Percentiles rank a stretch among this genome's conserved stretches.
These are phyloP conservation scores for Yamadazyma paraphyllophila DNA, from an alignment of 805 yeast species.

Conservation along the genomic window DNA sequence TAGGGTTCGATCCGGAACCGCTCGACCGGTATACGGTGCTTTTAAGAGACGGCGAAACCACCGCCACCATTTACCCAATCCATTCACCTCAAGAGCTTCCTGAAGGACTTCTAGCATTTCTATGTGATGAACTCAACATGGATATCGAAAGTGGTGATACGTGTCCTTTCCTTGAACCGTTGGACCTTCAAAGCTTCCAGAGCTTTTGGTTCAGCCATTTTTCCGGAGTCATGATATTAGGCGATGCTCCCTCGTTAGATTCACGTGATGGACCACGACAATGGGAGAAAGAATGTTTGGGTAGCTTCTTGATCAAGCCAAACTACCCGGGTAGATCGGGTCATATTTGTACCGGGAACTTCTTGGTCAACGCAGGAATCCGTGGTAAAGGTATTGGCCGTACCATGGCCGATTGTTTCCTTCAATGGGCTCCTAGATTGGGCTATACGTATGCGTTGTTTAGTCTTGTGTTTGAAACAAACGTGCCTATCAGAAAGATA, in stretches of 20 bases:
- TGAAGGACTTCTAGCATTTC: slow-evolving; percentile 69
- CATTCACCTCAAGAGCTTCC: slow-evolving; percentile 68
- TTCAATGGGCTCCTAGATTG: slow-evolving; percentile 87
- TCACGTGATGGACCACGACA: slow-evolving; percentile 48
- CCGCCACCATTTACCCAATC: slow-evolving; percentile 91
- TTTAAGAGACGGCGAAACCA: slow-evolving; percentile 83
- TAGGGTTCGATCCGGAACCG: slow-evolving; percentile 11
- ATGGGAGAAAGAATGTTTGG: slow-evolving; percentile 93
- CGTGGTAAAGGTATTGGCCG: slow-evolving; percentile 90
- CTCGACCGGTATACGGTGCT: slow-evolving; percentile 68
- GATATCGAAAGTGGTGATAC: slow-evolving; percentile 89
- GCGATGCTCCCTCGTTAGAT: slow-evolving; percentile 51
- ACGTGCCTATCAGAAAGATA: slow-evolving; percentile 75
- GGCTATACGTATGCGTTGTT: slow-evolving; percentile 85
- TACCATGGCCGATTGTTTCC: slow-evolving; percentile 75
- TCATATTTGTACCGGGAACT: slow-evolving; percentile 88
- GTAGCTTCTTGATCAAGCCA: slow-evolving; percentile 81
- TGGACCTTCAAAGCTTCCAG: slow-evolving; percentile 73
- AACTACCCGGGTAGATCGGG: slow-evolving; percentile 91
- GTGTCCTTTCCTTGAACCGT: slow-evolving; percentile 78
- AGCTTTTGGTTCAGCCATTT: slow-evolving; percentile 86
- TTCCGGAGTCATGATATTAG: slow-evolving; percentile 77
- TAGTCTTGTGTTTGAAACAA: slow-evolving; percentile 85
- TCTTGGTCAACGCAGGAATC: slow-evolving; percentile 88
- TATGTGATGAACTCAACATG: slow-evolving; percentile 90